A percentile compares a stretch with the other conserved stretches of the same genome.
Conservation (phyloP, 805 yeast species). For the Lipomyces sp. region DNA sequence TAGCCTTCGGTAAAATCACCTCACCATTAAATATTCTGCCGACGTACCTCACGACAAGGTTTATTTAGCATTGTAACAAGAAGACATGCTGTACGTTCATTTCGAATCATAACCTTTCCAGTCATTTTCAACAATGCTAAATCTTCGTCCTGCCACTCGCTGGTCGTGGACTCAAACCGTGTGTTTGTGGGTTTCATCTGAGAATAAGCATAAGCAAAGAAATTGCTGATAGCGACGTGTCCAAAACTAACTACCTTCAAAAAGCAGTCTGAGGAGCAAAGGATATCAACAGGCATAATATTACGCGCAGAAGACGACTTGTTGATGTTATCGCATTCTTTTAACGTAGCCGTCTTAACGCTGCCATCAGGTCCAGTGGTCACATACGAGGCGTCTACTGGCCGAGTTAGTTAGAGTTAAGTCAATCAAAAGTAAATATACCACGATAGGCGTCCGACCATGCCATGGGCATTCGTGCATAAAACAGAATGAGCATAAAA, state of each 20-base stretch:
- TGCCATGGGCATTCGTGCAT: conserved; percentile 30
- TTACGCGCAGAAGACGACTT: conserved; percentile 10
- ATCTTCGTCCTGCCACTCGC: conserved; percentile 24
- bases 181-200: too few species aligned
- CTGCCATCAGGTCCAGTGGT: conserved; percentile 7
- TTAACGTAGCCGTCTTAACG: conserved; percentile 6
- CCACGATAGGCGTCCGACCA: conserved; percentile 2
- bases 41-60: conserved; percentile 20
- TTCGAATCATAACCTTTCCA: conserved; percentile 12
- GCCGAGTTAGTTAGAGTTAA: too few species aligned
- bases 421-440: too few species aligned
- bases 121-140: conserved; percentile 20
- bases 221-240: too few species aligned
- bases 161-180: too few species aligned
- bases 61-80: conserved; percentile 14
- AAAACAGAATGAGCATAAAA: conserved; percentile 23
- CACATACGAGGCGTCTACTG: conserved; percentile 11
- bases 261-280: conserved; percentile 18
- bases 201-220: too few species aligned
- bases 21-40: not conserved
- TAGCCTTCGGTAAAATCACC: not conserved
- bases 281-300: conserved; percentile 17
- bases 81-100: conserved; percentile 18
- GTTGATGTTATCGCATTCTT: conserved; percentile 4
- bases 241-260: conserved; percentile 14